phyloP scores from a whole-genome alignment of 768 basidiomycete species.

The Collybia sordida region DNA sequence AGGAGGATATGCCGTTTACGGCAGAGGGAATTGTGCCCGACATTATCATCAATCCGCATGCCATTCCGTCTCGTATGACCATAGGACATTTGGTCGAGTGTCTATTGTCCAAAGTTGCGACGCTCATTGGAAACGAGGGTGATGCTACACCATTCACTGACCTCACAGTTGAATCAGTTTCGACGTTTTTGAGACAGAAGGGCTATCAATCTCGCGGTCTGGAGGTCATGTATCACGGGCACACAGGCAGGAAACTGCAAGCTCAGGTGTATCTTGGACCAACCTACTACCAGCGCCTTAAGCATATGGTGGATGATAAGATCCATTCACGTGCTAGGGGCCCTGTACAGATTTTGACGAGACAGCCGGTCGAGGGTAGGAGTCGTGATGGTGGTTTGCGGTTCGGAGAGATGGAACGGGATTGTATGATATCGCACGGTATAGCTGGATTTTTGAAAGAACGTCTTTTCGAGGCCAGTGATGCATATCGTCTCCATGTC shows the following conservation, averaged over 20 bases:
- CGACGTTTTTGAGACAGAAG: slow-evolving; percentile 80
- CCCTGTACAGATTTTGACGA: slow-evolving; percentile 94
- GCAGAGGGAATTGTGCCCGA: slow-evolving; percentile 96
- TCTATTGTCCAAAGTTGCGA: slow-evolving; percentile 93
- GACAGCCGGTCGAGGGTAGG: slow-evolving; percentile 98
- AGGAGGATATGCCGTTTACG: slow-evolving; percentile 99
- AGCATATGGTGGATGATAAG: slow-evolving; percentile 99
- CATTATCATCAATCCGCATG: slow-evolving; percentile 98
- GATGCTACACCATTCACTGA: slow-evolving; percentile 99
- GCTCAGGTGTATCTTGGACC: slow-evolving; percentile 98
- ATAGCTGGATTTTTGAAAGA: slow-evolving; percentile 98
- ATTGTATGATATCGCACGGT: slow-evolving; percentile 99
- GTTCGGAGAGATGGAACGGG: slow-evolving; percentile 99
- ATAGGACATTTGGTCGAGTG: slow-evolving; percentile 99
- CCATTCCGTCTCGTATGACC: slow-evolving; percentile 99
- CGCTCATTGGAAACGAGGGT: slow-evolving; percentile 94
- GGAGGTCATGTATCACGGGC: slow-evolving; percentile 98
- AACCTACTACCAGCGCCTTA: slow-evolving; percentile 97
- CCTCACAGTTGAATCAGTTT: slow-evolving; percentile 97
- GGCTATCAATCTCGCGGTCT: slow-evolving; percentile 97
- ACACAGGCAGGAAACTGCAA: slow-evolving; percentile 96
- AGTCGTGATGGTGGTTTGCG: slow-evolving; percentile 98
- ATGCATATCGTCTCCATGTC: slow-evolving; percentile 92
- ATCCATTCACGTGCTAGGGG: slow-evolving; percentile 98
- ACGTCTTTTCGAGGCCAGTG: slow-evolving; percentile 90